Percentiles rank a stretch among this genome's conserved stretches.
Conservation (phyloP, 257 asterid genomes). For the Fraxinus pennsylvanica region DNA sequence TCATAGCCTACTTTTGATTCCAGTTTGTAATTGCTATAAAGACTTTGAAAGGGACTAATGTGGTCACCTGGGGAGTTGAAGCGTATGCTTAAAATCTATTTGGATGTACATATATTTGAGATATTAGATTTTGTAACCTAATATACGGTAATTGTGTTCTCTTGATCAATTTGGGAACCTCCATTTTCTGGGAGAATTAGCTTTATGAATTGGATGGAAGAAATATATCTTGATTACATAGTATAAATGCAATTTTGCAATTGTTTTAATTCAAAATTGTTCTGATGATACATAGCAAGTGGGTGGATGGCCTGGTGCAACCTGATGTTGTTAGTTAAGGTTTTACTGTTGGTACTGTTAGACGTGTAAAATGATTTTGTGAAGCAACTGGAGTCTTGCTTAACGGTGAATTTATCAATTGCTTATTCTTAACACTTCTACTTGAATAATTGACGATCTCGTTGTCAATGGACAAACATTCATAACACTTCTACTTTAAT, state of each 20-base stretch:
- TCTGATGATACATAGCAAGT: not conserved
- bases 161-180: constrained; percentile 7
- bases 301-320: not conserved
- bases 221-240: not conserved
- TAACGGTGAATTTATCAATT: not conserved
- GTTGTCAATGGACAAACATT: not conserved
- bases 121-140: not conserved
- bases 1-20: not conserved
- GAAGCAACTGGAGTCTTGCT: not conserved
- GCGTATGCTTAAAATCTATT: not conserved
- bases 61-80: not conserved
- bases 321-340: not conserved
- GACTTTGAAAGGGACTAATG: not conserved
- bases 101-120: constrained; percentile 4
- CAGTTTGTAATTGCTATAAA: not conserved
- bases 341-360: not conserved
- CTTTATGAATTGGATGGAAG: not conserved
- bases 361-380: not conserved
- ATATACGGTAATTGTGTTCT: not conserved
- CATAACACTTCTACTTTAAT: not conserved
- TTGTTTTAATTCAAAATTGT: not conserved
- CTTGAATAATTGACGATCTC: not conserved
- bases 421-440: not conserved
- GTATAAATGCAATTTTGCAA: not conserved
- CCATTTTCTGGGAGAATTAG: not conserved